Base-by-base conservation (phyloP, 2,329 filamentous ascomycete species). In the Alternaria burnsii region DNA sequence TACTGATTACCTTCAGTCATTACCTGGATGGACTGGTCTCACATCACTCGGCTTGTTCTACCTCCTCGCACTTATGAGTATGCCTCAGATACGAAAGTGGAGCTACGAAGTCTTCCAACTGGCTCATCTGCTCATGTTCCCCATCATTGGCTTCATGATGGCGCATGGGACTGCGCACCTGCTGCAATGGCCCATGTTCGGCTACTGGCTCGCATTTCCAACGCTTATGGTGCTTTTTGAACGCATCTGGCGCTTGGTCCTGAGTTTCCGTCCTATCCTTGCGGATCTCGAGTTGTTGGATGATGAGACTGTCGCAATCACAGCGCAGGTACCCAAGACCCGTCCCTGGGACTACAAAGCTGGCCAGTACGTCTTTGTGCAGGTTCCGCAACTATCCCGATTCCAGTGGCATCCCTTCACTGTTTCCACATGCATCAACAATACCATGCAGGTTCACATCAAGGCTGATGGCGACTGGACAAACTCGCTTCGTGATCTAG, bases 341-440 rank as follows among this genome's bases (percentile, higher is more conserved):
- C 76, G 82, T 1, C 74, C 84, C 3, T 86, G 83, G 84, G 79
- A 78, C 40, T 87, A 86, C 68, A 80, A 82, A 54, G 85, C 85
- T n/a, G 85, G 85, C 0, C 85, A 87, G 68, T 87, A 87, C 58
- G 80, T 88, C 14, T 83, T 88, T 46, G 75, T 87, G 0, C 85
- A 87, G 63, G 83, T 87, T 0, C 86, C 85, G 0, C 62, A 77
- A 30, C 71, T 87, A 22, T 86, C 84, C 38, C 75, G 79, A 51
- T 87, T 85, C 58, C 85, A 87, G 65, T 88, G 85, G 85, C 85
- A 88, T 57, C 86, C 85, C 0, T 88, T 88, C 64, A 87, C 86
- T 0, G 83, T 88, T 0, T 87, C 86, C 0, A 82, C 83, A 2
- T 87, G 85, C 63, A 79, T 81, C 14, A 84, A 82, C 0, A 82